Conservation (phyloP, 2,329 filamentous ascomycete genomes). For the Cryphonectria japonica region DNA sequence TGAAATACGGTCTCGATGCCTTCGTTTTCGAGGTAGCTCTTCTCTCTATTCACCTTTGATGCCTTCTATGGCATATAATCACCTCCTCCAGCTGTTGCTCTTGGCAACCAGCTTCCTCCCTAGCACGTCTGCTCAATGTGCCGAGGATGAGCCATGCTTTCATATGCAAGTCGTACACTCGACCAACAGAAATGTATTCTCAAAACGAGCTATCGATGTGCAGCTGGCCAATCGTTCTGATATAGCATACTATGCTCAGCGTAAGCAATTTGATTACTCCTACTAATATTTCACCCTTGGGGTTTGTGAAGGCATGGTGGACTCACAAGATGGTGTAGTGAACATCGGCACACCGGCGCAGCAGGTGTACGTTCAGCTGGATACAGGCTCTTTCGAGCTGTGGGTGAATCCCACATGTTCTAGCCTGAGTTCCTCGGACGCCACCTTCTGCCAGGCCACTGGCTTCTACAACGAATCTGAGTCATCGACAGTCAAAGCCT, state of each 20-base stretch:
- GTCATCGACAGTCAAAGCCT: slow-evolving; percentile 45
- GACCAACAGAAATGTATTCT: slow-evolving; percentile 45
- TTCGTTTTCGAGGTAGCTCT: slow-evolving; percentile 28
- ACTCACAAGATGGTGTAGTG: slow-evolving; percentile 40
- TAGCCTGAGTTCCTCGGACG: slow-evolving; percentile 45
- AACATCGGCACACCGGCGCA: slow-evolving; percentile 59
- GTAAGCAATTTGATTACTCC: neutral
- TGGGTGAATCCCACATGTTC: slow-evolving; percentile 67
- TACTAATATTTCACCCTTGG: slow-evolving; percentile 37
- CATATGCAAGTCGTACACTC: slow-evolving; percentile 50
- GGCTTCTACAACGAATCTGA: slow-evolving; percentile 48
- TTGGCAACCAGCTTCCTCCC: slow-evolving; percentile 29
- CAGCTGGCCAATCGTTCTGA: slow-evolving; percentile 55
- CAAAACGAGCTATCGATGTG: slow-evolving; percentile 48
- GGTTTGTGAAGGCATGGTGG: neutral
- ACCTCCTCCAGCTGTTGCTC: slow-evolving; percentile 33
- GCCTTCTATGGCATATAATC: slow-evolving; percentile 38
- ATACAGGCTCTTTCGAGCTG: slow-evolving; percentile 64
- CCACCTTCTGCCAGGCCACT: slow-evolving; percentile 49
- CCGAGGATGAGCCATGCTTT: slow-evolving; percentile 38
- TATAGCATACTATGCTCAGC: slow-evolving; percentile 52
- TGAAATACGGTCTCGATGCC: slow-evolving; percentile 22
- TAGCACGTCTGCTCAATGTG: slow-evolving; percentile 28
- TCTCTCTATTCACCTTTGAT: slow-evolving; percentile 20
- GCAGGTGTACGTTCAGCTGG: slow-evolving; percentile 57